Base-by-base conservation (phyloP, 1,139 yeast species). In the Groenewaldozyma auringiensis region DNA sequence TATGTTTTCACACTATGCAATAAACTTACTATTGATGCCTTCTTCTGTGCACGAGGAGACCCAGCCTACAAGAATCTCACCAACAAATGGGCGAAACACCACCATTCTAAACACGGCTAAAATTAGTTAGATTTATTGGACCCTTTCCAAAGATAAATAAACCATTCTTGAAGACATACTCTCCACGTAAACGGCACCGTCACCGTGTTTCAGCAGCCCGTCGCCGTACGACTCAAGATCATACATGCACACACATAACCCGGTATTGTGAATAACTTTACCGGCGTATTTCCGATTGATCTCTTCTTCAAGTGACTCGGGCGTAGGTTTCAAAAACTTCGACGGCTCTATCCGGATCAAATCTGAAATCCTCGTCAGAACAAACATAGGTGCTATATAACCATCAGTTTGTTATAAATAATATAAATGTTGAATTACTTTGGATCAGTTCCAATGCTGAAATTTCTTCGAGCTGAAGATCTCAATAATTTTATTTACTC, bases 31-130 rank as follows among this genome's bases (percentile, higher is more conserved):
- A 60, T 83, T 83, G 50, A 92, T 78, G 1, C 98, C 99, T 48
- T 87, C 94, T 21, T 79, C 76, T 3, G 88, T 77, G 65, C 95
- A 85, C 53, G 87, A 84, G 40, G 88, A 79, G 21, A 92, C 88
- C 89, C 94, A 86, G 1, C 99, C 99, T 0, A 88, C 82, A 34
- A 92, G 65, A n/a, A 89, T 76, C 61, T 92, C 98, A 2, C 98
- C 98, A 1, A 86, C 80, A 64, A 89, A 88, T 1, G 98, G 98
- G 55, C 92, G 83, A 74, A 94, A 92, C 1, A 92, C 83, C 17
- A 89, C 71, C 43, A 84, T 71, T 45, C 96, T 68, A 60, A 88
- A 86, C 47, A 70, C 74, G 16, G 83, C 85, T 54, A 42, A 25
- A 21, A 25, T 11, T 8, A 25, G n/a, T n/a, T n/a, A n/a, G n/a